Base-by-base conservation (phyloP, 2,329 filamentous ascomycete genomes). In the Penicillium sp. region DNA sequence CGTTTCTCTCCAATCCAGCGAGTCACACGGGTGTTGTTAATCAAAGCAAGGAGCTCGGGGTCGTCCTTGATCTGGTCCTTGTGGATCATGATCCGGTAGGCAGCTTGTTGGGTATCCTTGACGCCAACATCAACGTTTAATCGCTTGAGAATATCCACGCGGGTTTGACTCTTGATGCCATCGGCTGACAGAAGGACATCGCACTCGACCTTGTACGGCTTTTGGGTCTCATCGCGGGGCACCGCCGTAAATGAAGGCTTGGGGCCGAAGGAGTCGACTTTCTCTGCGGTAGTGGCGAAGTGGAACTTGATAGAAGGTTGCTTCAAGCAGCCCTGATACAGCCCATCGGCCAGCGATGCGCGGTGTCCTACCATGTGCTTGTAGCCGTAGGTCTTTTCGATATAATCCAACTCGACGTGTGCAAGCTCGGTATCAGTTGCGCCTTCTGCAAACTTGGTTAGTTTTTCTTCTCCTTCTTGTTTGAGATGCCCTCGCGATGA, bases 301-400 rank as follows among this genome's bases (percentile, higher is more conserved):
- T 86, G 80, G 73, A 93, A 91, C 6, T 70, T 84, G 66, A 93
- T 85, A 29, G 76, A 76, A 15, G 80, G 68, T 62, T 89, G 79
- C 40, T 77, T 75, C 62, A 84, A 76, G 72, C 89, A 92, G n/a
- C 82, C 88, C 41, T 87, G 78, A 70, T 85, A 91, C 26, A 93
- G 74, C 5, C 82, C 81, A 29, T 82, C 81, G 5, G 89, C 88
- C 3, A 93, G 80, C 7, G 86, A 88, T 0, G 86, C 80, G 17
- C 90, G 84, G 68, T 94, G 90, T 7, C 88, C 89, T 4, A 90
- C 88, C 81, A 89, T 91, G 73, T 93, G 89, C 0, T 88, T 85
- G 67, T 88, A 91, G 29, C 83, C 83, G 66, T 91, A 93, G 26
- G 81, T 85, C 7, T 82, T 73, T 43, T 81, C 75, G 56, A 93